These are phyloP conservation scores for Paramecium primaurelia DNA, from an alignment of 73 alveolate genomes.

Conservation along the genomic window DNA sequence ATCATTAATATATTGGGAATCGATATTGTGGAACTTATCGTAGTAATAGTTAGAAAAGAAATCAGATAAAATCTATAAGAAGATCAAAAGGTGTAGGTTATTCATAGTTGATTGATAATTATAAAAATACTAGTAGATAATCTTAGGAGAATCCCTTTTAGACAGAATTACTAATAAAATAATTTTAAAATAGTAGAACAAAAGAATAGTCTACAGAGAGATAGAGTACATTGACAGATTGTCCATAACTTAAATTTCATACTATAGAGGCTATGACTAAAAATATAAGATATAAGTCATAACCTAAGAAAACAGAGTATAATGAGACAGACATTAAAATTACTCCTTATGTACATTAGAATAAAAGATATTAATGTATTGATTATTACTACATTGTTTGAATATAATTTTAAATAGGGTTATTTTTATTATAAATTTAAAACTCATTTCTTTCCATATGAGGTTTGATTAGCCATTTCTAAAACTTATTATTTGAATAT, in stretches of 20 bases:
- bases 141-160: neutral
- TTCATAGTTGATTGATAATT: neutral
- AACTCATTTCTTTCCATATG: conserved; percentile 43
- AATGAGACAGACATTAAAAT: neutral
- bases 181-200: neutral
- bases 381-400: neutral
- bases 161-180: neutral
- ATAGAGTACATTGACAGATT: neutral
- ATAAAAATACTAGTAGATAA: neutral
- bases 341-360: neutral
- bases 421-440: neutral
- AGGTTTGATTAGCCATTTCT: conserved; percentile 36
- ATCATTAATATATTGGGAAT: neutral
- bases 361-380: neutral
- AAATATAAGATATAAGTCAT: neutral
- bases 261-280: neutral
- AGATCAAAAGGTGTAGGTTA: neutral
- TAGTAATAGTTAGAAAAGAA: neutral
- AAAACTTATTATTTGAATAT: conserved; percentile 19
- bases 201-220: neutral
- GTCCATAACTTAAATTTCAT: neutral
- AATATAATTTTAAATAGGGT: neutral
- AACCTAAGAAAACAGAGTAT: neutral
- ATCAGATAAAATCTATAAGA: neutral
- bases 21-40: neutral